Conservation (phyloP, 2,329 filamentous ascomycete genomes). For the Colletotrichum siamense region DNA sequence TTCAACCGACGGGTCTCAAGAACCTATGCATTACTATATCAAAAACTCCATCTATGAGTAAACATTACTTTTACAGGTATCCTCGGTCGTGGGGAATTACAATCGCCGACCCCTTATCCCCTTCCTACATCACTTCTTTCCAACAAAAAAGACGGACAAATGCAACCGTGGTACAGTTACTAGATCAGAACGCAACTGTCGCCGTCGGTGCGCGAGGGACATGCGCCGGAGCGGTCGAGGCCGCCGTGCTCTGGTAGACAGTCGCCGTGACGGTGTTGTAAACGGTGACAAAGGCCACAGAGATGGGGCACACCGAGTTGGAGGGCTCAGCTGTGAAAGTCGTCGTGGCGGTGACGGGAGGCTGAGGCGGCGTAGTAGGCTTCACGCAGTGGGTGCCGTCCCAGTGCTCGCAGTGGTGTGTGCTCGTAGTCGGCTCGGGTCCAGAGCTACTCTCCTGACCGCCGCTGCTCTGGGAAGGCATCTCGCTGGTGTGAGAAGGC, state of each 20-base stretch:
- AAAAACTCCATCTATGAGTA: not conserved
- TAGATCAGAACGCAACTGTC: not conserved
- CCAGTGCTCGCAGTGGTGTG: conserved; percentile 25
- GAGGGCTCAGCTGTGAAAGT: conserved; percentile 9
- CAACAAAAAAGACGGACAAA: not conserved
- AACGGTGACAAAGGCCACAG: conserved; percentile 36
- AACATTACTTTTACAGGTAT: conserved; percentile 12
- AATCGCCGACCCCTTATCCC: not conserved
- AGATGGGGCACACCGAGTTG: conserved; percentile 28
- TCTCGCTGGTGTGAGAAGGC: not conserved
- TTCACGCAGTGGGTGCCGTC: conserved; percentile 21
- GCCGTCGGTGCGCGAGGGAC: conserved; percentile 3
- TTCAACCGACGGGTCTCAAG: not conserved
- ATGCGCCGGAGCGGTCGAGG: not conserved
- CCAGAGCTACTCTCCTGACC: not conserved
- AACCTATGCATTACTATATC: not conserved
- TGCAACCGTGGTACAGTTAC: not conserved
- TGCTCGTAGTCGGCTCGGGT: not conserved
- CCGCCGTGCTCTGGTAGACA: conserved; percentile 16
- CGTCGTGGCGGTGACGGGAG: not conserved
- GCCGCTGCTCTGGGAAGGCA: not conserved
- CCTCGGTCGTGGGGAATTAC: not conserved
- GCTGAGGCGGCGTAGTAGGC: not conserved
- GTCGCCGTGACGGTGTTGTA: conserved; percentile 43
- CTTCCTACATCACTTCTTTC: not conserved